Conservation (phyloP, 176 grass and related monocot genomes). For the Raddia distichophylla region DNA sequence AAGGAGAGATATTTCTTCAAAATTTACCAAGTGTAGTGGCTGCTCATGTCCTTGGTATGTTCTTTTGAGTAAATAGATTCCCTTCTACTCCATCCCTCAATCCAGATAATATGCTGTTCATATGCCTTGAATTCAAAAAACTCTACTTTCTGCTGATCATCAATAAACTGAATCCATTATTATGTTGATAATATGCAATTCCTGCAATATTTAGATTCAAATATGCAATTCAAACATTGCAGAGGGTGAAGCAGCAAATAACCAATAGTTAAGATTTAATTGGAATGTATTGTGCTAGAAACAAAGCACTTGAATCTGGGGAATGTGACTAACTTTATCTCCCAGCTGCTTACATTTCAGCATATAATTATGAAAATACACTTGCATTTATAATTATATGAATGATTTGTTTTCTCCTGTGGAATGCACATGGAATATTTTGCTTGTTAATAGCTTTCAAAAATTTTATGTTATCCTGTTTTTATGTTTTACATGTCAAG, state of each 20-base stretch:
- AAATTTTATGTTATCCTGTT: not conserved
- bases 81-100: slow-evolving; percentile 7
- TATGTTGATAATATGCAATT: not conserved
- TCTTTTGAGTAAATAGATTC: slow-evolving; percentile 10
- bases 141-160: not conserved
- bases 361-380: slow-evolving; percentile 20
- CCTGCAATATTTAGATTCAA: not conserved
- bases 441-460: not conserved
- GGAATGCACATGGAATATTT: not conserved
- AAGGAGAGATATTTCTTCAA: slow-evolving; percentile 99
- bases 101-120: not conserved
- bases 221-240: not conserved
- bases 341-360: not conserved
- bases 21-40: slow-evolving; percentile 92
- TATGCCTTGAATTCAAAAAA: not conserved
- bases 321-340: slow-evolving; percentile 10
- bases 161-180: slow-evolving; percentile 15
- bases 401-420: not conserved
- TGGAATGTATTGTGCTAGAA: slow-evolving; percentile 6
- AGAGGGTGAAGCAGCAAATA: slow-evolving; percentile 17
- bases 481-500: not conserved
- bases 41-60: slow-evolving; percentile 83
- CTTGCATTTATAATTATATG: slow-evolving; percentile 6
- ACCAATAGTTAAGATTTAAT: not conserved
- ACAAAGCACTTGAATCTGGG: slow-evolving; percentile 12